Base-by-base conservation (phyloP, 805 yeast species). In the Kluyveromyces dobzhanskii region DNA sequence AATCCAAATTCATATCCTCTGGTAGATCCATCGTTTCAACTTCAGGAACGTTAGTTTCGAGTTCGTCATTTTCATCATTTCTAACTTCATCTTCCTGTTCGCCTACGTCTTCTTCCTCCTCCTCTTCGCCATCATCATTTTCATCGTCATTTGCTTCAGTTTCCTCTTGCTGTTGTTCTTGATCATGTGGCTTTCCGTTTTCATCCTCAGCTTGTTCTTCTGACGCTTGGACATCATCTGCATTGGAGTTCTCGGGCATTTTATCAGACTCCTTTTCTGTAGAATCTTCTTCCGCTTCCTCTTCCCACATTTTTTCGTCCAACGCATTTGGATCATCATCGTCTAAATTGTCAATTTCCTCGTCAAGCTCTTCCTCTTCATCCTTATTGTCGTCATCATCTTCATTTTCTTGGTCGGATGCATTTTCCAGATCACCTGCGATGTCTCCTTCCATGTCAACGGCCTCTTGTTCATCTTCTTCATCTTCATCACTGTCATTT, bases 241-340 rank as follows among this genome's bases (percentile, higher is more conserved):
- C 62, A 30, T 70, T 65, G 2, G 76, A 62, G 42, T 72, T 67
- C 10, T 79, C 76, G 3, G 85, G 78, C 64, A 77, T 62, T 41
- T 73, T 67, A 19, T 87, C 94, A 7, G 88, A 71, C 31, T 86
- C 85, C 56, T 87, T 87, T 52, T 87, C 95, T 53, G 85, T 84
- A 16, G 75, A 71, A 46, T 75, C 75, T 12, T 80, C 86, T 41
- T 78, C 72, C 10, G 81, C 84, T 56, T 90, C 87, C 53, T 88
- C 97, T 53, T 90, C 92, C 95, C 97, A 90, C 95, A 86, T 86
- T 63, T 86, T 90, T 48, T 90, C 97, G 57, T 90, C 97, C 36
- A 90, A 77, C 3, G 95, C 95, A 61, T 87, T 85, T 2, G 95
- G 95, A 67, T 88, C 97, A 46, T 82, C 68, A 41, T 86, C 94